phyloP scores from a whole-genome alignment of 768 basidiomycete genomes.

The Hysterangium stoloniferum region DNA sequence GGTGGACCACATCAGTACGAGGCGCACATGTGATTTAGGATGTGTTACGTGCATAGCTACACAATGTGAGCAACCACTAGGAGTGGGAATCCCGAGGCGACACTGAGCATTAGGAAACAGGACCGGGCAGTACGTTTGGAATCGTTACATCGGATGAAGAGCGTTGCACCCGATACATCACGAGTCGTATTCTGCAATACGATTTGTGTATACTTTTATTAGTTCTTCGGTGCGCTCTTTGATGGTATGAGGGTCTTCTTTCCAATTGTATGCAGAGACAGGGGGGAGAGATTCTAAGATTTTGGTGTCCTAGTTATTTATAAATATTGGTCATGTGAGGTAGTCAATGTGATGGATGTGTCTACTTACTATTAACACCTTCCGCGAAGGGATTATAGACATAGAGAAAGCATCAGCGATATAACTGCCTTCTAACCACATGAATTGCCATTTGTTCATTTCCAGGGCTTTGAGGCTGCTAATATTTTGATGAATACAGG shows the following conservation, averaged over 20 bases:
- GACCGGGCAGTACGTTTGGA: too few relatives aligned
- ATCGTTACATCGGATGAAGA: too few relatives aligned
- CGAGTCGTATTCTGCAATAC: too few relatives aligned
- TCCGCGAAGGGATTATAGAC: background rate
- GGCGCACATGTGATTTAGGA: too few relatives aligned
- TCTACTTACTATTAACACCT: background rate
- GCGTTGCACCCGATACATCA: too few relatives aligned
- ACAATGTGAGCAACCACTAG: too few relatives aligned
- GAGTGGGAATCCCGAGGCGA: too few relatives aligned
- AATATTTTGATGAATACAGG: background rate
- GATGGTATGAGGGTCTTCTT: background rate
- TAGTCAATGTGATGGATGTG: background rate
- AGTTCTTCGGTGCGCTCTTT: background rate
- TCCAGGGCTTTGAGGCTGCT: background rate
- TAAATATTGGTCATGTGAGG: background rate
- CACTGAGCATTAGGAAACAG: too few relatives aligned
- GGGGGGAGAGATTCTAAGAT: background rate
- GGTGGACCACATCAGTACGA: too few relatives aligned
- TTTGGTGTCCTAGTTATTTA: background rate
- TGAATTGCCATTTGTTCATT: background rate
- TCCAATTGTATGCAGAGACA: background rate
- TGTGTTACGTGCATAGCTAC: too few relatives aligned
- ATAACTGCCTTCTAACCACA: background rate
- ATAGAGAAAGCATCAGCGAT: background rate
- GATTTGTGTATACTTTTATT: background rate